Conservation (phyloP, 2,329 filamentous ascomycete species). For the Macrophomina tecta region DNA sequence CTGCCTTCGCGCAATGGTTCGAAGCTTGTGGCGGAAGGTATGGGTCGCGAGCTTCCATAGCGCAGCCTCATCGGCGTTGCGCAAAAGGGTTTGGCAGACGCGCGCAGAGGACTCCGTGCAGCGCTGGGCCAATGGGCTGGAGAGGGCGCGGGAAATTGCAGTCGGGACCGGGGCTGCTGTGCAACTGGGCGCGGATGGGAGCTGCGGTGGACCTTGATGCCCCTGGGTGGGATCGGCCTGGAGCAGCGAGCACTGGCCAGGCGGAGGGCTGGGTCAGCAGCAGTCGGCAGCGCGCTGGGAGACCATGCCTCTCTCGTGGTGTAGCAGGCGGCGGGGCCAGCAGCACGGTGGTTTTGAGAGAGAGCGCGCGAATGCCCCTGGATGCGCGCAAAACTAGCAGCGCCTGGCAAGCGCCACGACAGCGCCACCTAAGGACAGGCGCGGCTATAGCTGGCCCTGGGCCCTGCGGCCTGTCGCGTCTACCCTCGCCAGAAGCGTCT, state of each 20-base stretch:
- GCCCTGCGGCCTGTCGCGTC: background rate
- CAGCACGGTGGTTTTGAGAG: constrained; percentile 19
- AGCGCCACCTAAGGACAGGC: constrained; percentile 7
- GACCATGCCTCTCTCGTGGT: constrained; percentile 20
- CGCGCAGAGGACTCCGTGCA: constrained; percentile 19
- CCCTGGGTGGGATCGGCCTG: constrained; percentile 20
- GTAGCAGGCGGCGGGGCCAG: constrained; percentile 23
- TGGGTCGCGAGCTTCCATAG: constrained; percentile 26
- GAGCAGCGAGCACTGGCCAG: constrained; percentile 22
- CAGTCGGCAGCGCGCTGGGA: constrained; percentile 4
- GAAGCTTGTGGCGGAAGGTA: constrained; percentile 18
- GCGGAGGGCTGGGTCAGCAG: constrained; percentile 1
- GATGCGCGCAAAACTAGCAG: background rate
- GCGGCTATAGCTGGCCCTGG: constrained; percentile 16
- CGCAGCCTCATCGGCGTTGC: constrained; percentile 26
- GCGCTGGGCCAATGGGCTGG: constrained; percentile 19
- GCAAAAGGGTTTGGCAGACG: constrained; percentile 24
- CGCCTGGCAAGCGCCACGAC: background rate
- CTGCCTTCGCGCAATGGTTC: constrained; percentile 12
- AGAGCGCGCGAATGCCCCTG: background rate
- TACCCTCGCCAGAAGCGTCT: constrained; percentile 5
- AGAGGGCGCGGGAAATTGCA: constrained; percentile 27
- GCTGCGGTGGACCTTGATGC: constrained; percentile 16
- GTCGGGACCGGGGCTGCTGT: constrained; percentile 8
- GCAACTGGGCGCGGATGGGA: constrained; percentile 9